Evolutionary conservation across 306 rosid species (phyloP).

Genomic region (Fragaria ananassa): DNA sequence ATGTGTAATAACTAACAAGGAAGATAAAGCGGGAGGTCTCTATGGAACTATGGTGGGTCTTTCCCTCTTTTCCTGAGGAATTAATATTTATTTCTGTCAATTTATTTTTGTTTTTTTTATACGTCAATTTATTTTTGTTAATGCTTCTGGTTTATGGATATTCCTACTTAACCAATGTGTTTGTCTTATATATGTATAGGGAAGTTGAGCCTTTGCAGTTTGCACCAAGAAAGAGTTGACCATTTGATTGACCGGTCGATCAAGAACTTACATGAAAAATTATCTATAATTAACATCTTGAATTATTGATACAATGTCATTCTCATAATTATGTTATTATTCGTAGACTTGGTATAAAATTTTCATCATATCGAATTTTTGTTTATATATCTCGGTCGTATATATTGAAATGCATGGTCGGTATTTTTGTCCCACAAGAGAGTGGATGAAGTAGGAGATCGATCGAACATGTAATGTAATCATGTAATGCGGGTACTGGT

Average conservation of each 20-base stretch:
- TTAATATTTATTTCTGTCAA: not conserved
- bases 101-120: too few relatives aligned
- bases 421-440: not conserved
- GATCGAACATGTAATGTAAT: not conserved
- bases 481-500: not conserved
- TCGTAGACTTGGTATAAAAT: too few relatives aligned
- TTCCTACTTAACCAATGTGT: not conserved
- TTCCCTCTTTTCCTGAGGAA: not conserved
- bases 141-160: not conserved
- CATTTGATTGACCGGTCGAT: conserved; percentile 15
- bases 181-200: not conserved
- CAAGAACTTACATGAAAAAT: too few relatives aligned
- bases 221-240: conserved; percentile 25
- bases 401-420: not conserved
- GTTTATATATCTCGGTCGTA: too few relatives aligned
- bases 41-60: conserved; percentile 22
- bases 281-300: not conserved
- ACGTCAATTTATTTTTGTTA: too few relatives aligned
- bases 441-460: not conserved
- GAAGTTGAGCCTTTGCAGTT: conserved; percentile 5
- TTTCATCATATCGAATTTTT: too few relatives aligned
- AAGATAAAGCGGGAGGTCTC: conserved; percentile 22
- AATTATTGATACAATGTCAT: not conserved
- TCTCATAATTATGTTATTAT: not conserved
- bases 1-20: conserved; percentile 14